Base-by-base conservation (phyloP, 768 basidiomycete species). In the Mycena chlorophos region DNA sequence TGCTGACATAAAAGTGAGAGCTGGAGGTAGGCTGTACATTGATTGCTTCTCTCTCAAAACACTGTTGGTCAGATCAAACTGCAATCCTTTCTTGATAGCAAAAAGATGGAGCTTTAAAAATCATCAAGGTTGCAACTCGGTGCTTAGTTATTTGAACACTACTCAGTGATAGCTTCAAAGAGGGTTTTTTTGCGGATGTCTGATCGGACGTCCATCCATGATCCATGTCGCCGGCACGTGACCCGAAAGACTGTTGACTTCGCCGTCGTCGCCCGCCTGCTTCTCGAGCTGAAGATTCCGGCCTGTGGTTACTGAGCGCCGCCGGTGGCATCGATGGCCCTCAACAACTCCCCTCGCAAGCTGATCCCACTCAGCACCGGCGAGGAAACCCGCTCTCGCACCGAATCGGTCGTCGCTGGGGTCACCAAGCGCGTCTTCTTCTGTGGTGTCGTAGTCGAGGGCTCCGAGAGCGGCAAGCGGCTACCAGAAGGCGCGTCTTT, bases 391-490 rank as follows among this genome's bases (percentile, higher is more conserved):
- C 75, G 77, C 25, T 71, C 77, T 38, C 76, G 78, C 42, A 74
- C 71, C 27, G 72, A 69, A 29, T 71, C 80, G 38, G 69, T 71
- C 17, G 65, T 73, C 28, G 65, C 74, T 28, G 69, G 73, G 49
- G 63, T 83, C 59, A 94, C 88, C 5, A 87, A 81, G 68, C 88
- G 94, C 67, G 89, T 87, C 23, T 96, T 95, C 70, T 89, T 89
- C 67, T 91, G 89, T 66, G 91, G 90, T 40, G 89, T 96, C 19
- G 90, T 96, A 14, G 87, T 96, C 27, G 93, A 97, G 73, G 86
- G 85, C 49, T 85, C 88, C 34, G 87, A 88, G 60, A 79, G 82
- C 60, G 88, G 87, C 5, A 81, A 76, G 62, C 78, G 83, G 55
- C 78, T 90, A 48, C 79, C 85, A 34, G 83, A 86, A 70, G 89